Evolutionary conservation across 352 stramenopile species (phyloP), one percentile per base, ranked within the genome.

Genomic region (Globisporangium emineosum): DNA sequence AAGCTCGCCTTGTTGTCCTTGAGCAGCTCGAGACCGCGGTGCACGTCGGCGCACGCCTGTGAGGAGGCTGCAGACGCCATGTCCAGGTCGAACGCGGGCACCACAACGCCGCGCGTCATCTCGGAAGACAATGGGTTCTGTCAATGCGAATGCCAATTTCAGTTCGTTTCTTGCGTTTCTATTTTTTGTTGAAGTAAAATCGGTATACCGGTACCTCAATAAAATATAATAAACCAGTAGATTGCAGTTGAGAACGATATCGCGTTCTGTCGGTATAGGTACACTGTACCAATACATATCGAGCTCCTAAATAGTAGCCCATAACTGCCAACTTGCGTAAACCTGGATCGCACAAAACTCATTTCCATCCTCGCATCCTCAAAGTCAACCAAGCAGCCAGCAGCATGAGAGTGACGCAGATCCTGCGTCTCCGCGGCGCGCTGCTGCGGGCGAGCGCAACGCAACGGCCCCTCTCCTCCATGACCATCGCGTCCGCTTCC

Each of bases 11-110:
- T 29, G 62, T 65, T 62, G 30, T 78, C 71, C 13, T 70, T 67
- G 13, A 83, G 62, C 57, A 76, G 37, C 50, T 73, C 60, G 19
- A 83, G 57, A 9, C 60, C 73, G 19, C 67, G 76, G 1, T 63
- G 73, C 3, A 83, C 55, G 2, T 67, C 69, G 2, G 61, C 25
- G 40, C 64, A 66, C 4, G 54, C 66, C 21, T 54, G 45, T 15
- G 66, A 72, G 42, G 29, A 42, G 30, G 51, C 4, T 21, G 59
- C 59, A 15, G 66, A 75, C 54, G 66, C 64, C 71, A 77, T 75
- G 29, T 69, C 67, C 50, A 83, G 60, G 61, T 83, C 76, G 56
- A 29, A 27, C 17, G 33, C 27, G 0, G 63, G 63, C 12, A 32
- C 25, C 25, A 68, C 63, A 25, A 64, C 25, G 17, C 55, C 63